Conservation (phyloP, 2,329 filamentous ascomycete genomes). For the Penicillium sp. region DNA sequence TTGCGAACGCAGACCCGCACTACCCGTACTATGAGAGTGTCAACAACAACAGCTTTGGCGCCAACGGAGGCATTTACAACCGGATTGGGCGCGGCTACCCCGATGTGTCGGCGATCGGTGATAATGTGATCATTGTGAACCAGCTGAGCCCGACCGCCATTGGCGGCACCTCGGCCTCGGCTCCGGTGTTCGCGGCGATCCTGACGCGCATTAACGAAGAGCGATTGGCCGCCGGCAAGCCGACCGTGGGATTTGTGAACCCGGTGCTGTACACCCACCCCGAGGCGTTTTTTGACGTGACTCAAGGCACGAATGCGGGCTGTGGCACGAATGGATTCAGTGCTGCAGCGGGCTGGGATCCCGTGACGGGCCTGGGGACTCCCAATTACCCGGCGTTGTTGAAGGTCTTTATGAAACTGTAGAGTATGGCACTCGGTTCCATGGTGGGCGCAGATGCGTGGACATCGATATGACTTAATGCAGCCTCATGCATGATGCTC, state of each 20-base stretch:
- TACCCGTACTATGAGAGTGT: constrained; percentile 39
- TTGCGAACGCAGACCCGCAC: constrained; percentile 28
- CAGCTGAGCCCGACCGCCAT: constrained; percentile 27
- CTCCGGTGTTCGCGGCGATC: constrained; percentile 60
- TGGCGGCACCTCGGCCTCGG: constrained; percentile 50
- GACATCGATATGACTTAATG: background rate
- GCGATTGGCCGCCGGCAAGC: constrained; percentile 54
- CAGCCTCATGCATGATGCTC: background rate
- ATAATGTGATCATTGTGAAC: constrained; percentile 39
- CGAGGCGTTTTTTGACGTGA: constrained; percentile 39
- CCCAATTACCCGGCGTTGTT: constrained; percentile 39
- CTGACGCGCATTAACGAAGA: constrained; percentile 60
- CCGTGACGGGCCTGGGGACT: constrained; percentile 42
- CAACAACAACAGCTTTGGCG: constrained; percentile 37
- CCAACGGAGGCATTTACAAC: constrained; percentile 39
- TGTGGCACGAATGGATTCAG: constrained; percentile 37
- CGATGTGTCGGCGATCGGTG: constrained; percentile 44
- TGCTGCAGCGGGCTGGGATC: constrained; percentile 36
- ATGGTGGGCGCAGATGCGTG: background rate
- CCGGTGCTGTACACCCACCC: constrained; percentile 41
- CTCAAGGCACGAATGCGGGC: constrained; percentile 35
- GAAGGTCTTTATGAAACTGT: constrained; percentile 37
- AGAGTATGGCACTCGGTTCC: background rate
- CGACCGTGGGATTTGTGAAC: constrained; percentile 59
- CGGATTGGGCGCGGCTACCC: constrained; percentile 41